Evolutionary conservation across 2,329 filamentous ascomycete genomes (phyloP), one percentile per base, ranked within the genome.

Genomic region (Penicillium sp.): DNA sequence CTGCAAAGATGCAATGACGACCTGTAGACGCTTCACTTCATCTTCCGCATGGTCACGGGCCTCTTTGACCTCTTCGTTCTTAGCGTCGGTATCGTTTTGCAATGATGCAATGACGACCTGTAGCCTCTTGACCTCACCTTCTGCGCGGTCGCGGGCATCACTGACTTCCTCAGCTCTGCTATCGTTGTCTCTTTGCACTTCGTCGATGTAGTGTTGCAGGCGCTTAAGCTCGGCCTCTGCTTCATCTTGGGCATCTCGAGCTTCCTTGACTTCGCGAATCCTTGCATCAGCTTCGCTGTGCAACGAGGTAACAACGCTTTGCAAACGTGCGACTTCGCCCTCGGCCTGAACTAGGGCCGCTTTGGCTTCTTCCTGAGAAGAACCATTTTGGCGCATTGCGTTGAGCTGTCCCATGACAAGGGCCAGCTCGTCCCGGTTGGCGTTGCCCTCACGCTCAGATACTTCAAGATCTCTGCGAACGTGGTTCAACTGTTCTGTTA

Each of bases 401-500:
- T 80, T 75, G 19, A 81, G 64, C 58, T 79, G 76, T 50, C 75
- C 71, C 66, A 73, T 75, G 30, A 77, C 67, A 47, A 73, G 62
- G 31, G 70, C 64, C 22, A 80, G 62, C 53, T 80, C 74, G 26
- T 76, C 72, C 57, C 68, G 72, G 12, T 70, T 67, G 51, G 69
- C 67, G 55, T 76, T 70, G 25, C 68, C 59, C 51, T 79, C 75
- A 46, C 69, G 69, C 31, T 76, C 71, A 64, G 84, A 85, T 45
- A 78, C 72, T 25, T 81, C 77, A n/a, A 89, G 71, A 59, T 88
- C 83, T 38, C 82, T 81, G 63, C 88, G 87, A 67, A 87, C 85
- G 58, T 87, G 82, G 19, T 84, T 80, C 62, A 80, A 60, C 61
- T 81, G 72, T 53, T 76, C 74, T 9, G 72, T 74, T 50, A 81